These are phyloP conservation scores for Eucalyptus camaldulensis DNA, from an alignment of 345 rosid genomes.

Conservation along the genomic window DNA sequence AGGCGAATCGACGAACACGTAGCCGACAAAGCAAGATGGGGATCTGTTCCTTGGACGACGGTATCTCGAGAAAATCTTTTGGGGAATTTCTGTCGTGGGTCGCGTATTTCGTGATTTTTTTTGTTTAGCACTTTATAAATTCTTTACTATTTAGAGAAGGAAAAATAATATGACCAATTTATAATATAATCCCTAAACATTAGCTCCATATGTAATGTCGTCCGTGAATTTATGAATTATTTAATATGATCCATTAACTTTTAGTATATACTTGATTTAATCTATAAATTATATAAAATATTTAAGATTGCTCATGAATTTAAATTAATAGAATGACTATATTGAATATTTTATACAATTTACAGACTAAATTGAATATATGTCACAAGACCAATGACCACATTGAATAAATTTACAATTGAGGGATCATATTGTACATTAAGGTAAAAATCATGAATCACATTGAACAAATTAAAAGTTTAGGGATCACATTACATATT, in stretches of 20 bases:
- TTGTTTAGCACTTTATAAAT: background rate
- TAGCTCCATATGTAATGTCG: accelerated
- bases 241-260: background rate
- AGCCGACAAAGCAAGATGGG: background rate
- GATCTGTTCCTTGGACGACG: background rate
- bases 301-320: no score
- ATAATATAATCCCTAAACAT: accelerated
- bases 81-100: background rate
- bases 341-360: background rate
- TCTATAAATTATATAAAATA: no score
- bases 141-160: background rate
- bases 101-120: background rate
- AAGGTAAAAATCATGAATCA: background rate
- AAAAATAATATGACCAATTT: accelerated
- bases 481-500: background rate
- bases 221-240: background rate
- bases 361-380: background rate
- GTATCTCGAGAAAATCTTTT: background rate
- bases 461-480: background rate
- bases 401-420: background rate
- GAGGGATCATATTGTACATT: background rate
- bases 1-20: background rate
- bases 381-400: accelerated
- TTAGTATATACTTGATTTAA: background rate
- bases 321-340: background rate